These are phyloP conservation scores for Stachybotrys elegans DNA, from an alignment of 2,329 filamentous ascomycete genomes.

Conservation along the genomic window DNA sequence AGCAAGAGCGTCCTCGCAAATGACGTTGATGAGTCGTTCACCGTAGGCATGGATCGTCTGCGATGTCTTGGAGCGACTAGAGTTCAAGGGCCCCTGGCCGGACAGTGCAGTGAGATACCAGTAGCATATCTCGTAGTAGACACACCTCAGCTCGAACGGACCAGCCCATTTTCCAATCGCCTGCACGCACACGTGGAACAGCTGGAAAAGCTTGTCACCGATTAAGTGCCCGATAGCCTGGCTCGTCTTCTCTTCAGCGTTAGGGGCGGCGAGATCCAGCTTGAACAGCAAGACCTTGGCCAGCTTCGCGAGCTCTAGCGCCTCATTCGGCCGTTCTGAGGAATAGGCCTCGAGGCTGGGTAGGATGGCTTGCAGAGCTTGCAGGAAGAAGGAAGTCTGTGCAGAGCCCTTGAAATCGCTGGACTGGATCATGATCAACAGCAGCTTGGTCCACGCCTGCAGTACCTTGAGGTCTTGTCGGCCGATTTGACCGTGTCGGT, in stretches of 20 bases:
- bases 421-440: constrained; percentile 76
- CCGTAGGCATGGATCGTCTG: constrained; percentile 66
- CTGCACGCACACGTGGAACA: constrained; percentile 82
- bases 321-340: constrained; percentile 62
- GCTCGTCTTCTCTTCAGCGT: constrained; percentile 35
- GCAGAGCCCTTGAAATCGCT: constrained; percentile 72
- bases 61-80: constrained; percentile 57
- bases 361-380: constrained; percentile 80
- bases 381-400: constrained; percentile 74
- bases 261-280: constrained; percentile 51
- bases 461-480: constrained; percentile 62
- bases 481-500: constrained; percentile 55
- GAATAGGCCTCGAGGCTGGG: constrained; percentile 80
- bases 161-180: constrained; percentile 72
- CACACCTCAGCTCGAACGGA: constrained; percentile 67
- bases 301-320: constrained; percentile 72
- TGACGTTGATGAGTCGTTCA: constrained; percentile 73
- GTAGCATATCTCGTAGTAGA: constrained; percentile 90
- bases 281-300: constrained; percentile 67
- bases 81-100: constrained; percentile 42
- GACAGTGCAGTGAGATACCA: constrained; percentile 72
- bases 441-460: constrained; percentile 76
- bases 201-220: constrained; percentile 82
- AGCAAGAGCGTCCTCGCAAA: constrained; percentile 90
- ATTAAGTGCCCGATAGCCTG: constrained; percentile 62